Base-by-base conservation (phyloP, 106 monocot genomes). In the Apostasia ramifera region DNA sequence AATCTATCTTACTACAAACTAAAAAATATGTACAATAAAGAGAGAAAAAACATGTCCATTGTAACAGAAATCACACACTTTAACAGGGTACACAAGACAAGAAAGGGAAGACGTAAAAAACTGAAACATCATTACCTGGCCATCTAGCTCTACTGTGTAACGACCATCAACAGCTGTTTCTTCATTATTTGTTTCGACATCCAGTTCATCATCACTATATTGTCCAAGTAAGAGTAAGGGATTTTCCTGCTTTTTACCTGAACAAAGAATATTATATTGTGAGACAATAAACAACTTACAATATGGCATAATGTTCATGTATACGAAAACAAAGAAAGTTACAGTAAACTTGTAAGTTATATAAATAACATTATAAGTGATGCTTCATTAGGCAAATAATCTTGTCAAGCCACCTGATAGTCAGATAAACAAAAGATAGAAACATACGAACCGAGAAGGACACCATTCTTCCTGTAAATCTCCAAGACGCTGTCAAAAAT, bases 381-480 rank as follows among this genome's bases (percentile, higher is more conserved):
- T 55, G 61, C 6, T 48, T 39, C 55, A 63, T 55, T 6, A 57
- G 59, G 57, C 69, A 60, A 50, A 68, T 45, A 40, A 70, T 66
- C 66, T 5, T 68, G 49, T 40, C 54, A 39, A 81, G 12, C 49
- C 79, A 88, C 82, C 84, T 85, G 80, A 53, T 65, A 77, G 61
- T 68, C 59, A 77, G 43, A 62, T 61, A 66, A 77, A 76, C 77
- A 88, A 87, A 85, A 89, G 82, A 78, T 80, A 87, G 85, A 89
- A 80, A 87, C 80, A 87, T 90, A 99, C 93, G 90, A 90, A 99
- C 98, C 89, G 84, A 89, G 77, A 83, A 79, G 73, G 77, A 66
- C 86, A 88, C 71, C 81, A 71, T 82, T 81, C 87, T 80, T 92
- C 80, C 83, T 59, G 88, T 26, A 63, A 71, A 78, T 80, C 88